Evolutionary conservation across 2,329 filamentous ascomycete species (phyloP).

Genomic region (Fusarium haematococcum): DNA sequence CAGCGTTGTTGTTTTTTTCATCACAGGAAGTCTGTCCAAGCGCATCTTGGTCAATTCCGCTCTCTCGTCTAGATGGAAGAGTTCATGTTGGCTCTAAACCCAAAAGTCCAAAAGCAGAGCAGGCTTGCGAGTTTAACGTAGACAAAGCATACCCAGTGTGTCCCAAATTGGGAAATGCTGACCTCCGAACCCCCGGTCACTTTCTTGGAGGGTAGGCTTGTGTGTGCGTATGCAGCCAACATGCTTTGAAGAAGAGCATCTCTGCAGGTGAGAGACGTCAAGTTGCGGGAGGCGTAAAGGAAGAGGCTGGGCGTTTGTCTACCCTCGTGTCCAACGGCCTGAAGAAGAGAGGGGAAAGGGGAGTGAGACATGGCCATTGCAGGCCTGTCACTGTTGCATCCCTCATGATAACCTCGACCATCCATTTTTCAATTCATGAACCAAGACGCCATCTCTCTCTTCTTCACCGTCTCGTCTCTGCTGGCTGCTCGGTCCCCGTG

Average conservation of each 20-base stretch:
- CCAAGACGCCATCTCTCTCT: constrained; percentile 1
- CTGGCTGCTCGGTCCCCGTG: background rate
- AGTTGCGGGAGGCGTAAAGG: background rate
- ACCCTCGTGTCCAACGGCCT: constrained; percentile 31
- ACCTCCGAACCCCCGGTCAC: constrained; percentile 1
- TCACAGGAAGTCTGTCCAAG: background rate
- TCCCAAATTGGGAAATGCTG: background rate
- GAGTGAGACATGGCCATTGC: constrained; percentile 16
- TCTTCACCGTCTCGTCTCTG: constrained; percentile 12
- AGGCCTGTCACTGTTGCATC: constrained; percentile 22
- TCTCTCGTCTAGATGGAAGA: background rate
- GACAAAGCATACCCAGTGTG: background rate
- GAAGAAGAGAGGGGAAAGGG: constrained; percentile 19
- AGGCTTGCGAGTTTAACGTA: background rate
- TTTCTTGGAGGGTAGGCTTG: background rate
- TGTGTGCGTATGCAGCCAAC: constrained; percentile 2
- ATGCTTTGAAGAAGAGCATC: background rate
- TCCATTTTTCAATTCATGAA: background rate
- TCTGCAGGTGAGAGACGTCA: background rate
- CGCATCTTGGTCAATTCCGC: background rate
- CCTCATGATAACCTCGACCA: constrained; percentile 15
- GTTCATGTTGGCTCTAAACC: constrained; percentile 10
- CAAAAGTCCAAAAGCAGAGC: background rate
- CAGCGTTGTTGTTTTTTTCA: background rate
- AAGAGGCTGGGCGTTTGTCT: constrained; percentile 22